Evolutionary conservation across 2,329 filamentous ascomycete species (phyloP).

Genomic region (Akanthomyces lecanii): DNA sequence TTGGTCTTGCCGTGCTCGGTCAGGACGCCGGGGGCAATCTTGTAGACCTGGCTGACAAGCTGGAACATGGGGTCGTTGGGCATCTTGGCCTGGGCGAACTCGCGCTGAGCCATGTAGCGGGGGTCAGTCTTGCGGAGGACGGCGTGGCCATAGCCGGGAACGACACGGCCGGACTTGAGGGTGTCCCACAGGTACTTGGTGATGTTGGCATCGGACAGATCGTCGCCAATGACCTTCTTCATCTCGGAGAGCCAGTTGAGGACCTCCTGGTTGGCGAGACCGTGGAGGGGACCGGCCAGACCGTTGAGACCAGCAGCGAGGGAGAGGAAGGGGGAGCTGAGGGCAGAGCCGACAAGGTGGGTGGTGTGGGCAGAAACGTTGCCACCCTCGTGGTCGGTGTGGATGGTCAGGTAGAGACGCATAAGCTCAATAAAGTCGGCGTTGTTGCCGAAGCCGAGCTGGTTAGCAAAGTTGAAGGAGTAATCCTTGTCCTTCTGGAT

Average conservation of each 20-base stretch:
- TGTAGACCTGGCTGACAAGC: conserved; percentile 99
- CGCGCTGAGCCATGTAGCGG: conserved; percentile 96
- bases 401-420: conserved; percentile 98
- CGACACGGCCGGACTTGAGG: conserved; percentile 90
- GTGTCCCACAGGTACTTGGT: conserved; percentile 98
- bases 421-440: conserved; percentile 96
- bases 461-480: conserved; percentile 98
- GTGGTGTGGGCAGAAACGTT: conserved; percentile 99
- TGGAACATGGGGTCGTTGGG: conserved; percentile 99
- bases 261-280: conserved; percentile 99
- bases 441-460: conserved; percentile 95
- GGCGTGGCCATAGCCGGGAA: conserved; percentile 97
- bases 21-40: conserved; percentile 95
- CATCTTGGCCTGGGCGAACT: conserved; percentile 86
- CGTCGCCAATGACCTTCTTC: conserved; percentile 91
- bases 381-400: conserved; percentile 99
- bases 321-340: conserved; percentile 96
- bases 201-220: conserved; percentile 94
- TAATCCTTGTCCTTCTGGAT: conserved; percentile 99
- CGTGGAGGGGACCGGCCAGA: conserved; percentile 96
- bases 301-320: conserved; percentile 95
- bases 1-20: conserved; percentile 99
- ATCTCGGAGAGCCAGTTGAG: conserved; percentile 99
- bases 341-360: conserved; percentile 91
- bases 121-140: conserved; percentile 99